phyloP scores from a whole-genome alignment of 345 rosid species.

The Syzygium jambos region DNA sequence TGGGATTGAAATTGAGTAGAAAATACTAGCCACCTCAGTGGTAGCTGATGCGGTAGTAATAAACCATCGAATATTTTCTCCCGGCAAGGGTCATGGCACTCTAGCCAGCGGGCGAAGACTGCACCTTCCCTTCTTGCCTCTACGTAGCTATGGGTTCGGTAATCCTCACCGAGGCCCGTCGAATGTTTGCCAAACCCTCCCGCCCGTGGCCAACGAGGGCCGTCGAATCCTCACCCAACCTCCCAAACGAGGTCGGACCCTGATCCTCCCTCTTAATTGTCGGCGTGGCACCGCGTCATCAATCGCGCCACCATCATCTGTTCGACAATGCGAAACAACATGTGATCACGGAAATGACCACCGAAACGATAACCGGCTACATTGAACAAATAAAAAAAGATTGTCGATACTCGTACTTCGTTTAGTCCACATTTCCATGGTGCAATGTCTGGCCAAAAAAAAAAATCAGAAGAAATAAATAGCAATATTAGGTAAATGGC shows the following conservation, averaged over 20 bases:
- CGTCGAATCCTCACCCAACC: background rate
- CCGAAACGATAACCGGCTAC: no score
- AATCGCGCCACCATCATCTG: background rate
- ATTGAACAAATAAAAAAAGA: background rate
- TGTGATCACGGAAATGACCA: background rate
- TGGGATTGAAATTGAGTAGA: no score
- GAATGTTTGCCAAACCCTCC: background rate
- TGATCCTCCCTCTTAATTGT: background rate
- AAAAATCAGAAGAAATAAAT: background rate
- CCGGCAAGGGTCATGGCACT: no score
- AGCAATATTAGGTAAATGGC: background rate
- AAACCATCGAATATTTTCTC: no score
- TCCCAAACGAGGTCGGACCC: background rate
- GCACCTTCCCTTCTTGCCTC: background rate
- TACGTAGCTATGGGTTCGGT: background rate
- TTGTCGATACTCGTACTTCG: no score
- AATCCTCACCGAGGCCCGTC: background rate
- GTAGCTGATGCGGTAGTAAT: no score
- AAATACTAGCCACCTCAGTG: no score
- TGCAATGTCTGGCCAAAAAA: background rate
- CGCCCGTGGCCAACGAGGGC: background rate
- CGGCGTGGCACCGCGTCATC: background rate
- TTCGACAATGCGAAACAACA: rapidly evolving
- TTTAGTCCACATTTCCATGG: background rate
- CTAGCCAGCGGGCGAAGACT: background rate